These are phyloP conservation scores for Ceratobasidium theobromae DNA, from an alignment of 1,284 basidiomycete species.

Conservation along the genomic window DNA sequence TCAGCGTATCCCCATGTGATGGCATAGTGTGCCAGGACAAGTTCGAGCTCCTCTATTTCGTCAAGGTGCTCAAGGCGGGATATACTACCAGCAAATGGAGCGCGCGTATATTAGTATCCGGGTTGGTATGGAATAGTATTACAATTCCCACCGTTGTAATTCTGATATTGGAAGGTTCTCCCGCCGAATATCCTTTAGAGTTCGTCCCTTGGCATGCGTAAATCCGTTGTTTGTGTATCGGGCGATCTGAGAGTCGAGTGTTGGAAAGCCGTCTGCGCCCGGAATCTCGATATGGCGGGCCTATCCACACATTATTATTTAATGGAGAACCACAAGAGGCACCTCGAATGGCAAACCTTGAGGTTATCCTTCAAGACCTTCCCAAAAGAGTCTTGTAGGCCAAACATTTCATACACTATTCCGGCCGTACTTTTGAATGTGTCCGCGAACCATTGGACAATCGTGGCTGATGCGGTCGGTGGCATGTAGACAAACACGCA, in stretches of 20 bases:
- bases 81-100: constrained; percentile 56
- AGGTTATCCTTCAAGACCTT: constrained; percentile 85
- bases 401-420: constrained; percentile 89
- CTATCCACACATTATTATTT: constrained; percentile 47
- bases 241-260: constrained; percentile 56
- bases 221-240: constrained; percentile 68
- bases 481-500: constrained; percentile 90
- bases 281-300: constrained; percentile 72
- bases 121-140: neutral
- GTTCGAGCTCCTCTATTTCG: constrained; percentile 87
- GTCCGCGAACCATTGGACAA: constrained; percentile 76
- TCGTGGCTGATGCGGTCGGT: constrained; percentile 55
- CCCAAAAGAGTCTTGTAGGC: constrained; percentile 80
- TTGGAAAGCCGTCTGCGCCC: constrained; percentile 65
- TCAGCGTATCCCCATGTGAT: constrained; percentile 65
- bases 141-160: constrained; percentile 57
- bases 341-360: constrained; percentile 51
- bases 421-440: constrained; percentile 49
- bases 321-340: neutral
- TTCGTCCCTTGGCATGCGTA: constrained; percentile 55
- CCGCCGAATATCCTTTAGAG: constrained; percentile 67
- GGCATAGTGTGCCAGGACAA: constrained; percentile 85
- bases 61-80: constrained; percentile 80
- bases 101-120: no score
- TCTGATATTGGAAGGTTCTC: constrained; percentile 58